Evolutionary conservation across 352 stramenopile genomes (phyloP).

Genomic region (Thalassiosira pacifica): DNA sequence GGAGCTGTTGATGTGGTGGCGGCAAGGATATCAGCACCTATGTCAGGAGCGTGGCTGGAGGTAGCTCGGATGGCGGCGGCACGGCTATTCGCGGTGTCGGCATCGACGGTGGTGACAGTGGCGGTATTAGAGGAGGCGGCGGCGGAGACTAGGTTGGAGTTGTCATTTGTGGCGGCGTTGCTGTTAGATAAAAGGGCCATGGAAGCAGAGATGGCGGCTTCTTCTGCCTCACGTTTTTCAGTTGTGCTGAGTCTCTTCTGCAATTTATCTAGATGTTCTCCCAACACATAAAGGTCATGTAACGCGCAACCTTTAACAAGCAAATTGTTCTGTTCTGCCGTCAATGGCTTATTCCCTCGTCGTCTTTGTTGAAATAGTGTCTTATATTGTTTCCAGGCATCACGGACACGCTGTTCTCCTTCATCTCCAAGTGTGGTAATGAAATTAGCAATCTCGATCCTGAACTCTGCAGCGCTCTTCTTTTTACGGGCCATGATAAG

Average conservation of each 20-base stretch:
- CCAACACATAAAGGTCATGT: conserved; percentile 3
- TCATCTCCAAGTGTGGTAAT: no score
- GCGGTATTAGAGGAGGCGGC: no score
- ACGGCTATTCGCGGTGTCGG: background rate
- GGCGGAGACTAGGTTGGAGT: no score
- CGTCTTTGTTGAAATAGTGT: conserved; percentile 9
- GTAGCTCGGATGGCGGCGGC: conserved; percentile 1
- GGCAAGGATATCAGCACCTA: background rate
- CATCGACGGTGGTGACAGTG: conserved; percentile 1
- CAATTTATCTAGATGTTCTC: background rate
- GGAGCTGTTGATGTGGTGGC: background rate
- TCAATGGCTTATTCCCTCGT: no score
- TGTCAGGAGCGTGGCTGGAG: conserved; percentile 7
- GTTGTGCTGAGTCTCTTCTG: no score
- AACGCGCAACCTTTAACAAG: conserved; percentile 1
- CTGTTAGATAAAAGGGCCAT: background rate
- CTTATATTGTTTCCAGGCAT: conserved; percentile 6
- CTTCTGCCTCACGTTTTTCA: background rate
- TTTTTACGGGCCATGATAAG: no score
- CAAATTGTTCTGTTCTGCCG: background rate
- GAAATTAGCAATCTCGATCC: no score
- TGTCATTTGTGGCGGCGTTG: background rate
- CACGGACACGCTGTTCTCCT: background rate
- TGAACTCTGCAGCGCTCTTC: no score
- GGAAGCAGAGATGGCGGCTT: background rate